A percentile compares a stretch with the other conserved stretches of the same genome.
These are phyloP conservation scores for Thelonectria rubi DNA, from an alignment of 2,329 filamentous ascomycete genomes.

Conservation along the genomic window DNA sequence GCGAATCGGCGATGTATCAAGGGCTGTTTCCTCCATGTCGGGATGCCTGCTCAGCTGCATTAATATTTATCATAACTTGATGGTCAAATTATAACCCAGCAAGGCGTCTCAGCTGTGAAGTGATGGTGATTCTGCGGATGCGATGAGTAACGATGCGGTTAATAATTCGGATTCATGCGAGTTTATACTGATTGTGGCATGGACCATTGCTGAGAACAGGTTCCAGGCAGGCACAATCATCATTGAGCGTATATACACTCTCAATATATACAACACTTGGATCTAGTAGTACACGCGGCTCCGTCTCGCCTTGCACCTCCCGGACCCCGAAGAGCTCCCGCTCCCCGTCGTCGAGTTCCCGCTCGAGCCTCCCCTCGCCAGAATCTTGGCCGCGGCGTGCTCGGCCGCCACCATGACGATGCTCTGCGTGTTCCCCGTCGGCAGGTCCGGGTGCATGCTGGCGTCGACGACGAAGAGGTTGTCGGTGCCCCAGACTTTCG, in stretches of 20 bases:
- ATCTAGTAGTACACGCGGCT: neutral
- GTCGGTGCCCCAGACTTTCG: constrained; percentile 72
- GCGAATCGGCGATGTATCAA: no score
- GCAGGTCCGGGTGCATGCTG: constrained; percentile 74
- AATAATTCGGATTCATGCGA: no score
- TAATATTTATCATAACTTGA: no score
- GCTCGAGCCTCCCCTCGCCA: neutral
- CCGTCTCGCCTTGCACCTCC: constrained; percentile 4
- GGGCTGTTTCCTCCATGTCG: no score
- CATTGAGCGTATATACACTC: no score
- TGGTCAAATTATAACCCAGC: no score
- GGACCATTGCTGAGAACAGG: no score
- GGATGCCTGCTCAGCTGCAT: no score
- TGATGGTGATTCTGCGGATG: no score
- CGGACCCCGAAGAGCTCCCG: constrained; percentile 4
- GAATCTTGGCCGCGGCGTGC: constrained; percentile 56
- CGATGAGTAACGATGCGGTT: neutral
- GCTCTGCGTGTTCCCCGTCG: constrained; percentile 73
- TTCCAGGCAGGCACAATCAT: no score
- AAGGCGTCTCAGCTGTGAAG: no score
- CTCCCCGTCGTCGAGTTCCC: neutral
- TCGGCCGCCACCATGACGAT: constrained; percentile 72
- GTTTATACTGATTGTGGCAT: no score
- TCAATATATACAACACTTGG: neutral
- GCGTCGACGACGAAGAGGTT: constrained; percentile 76